Base-by-base conservation (phyloP, 495 filamentous ascomycete species). In the Podospora fimiseda region DNA sequence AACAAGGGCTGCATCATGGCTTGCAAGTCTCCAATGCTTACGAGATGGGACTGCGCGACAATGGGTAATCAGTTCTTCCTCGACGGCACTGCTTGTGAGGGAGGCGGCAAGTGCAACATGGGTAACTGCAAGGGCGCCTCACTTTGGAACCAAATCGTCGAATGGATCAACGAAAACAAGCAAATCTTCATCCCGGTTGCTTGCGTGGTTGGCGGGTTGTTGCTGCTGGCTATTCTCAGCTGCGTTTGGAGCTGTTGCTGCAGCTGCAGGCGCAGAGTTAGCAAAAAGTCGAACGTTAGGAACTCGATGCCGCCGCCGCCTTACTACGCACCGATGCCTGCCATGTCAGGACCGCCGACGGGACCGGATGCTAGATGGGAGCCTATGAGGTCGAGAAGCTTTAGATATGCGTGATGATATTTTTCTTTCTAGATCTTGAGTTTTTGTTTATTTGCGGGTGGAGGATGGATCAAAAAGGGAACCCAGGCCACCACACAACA, bases 21-120 rank as follows among this genome's bases (percentile, higher is more conserved):
- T 27, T 97, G 92, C 70, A 78, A 80, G 8, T 86, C 86, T 4
- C 81, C 86, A n/a, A 65, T 80, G 44, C 80, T 91, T 50, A 81
- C 81, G 1, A 59, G 69, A 9, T 76, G 76, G 61, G 76, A 74
- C 37, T 95, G 84, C 66, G 86, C 82, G 64, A 74, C 76, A 23
- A 85, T 93, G 74, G 27, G 27, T 6, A 81, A 88, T 60, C 90
- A 96, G 68, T 92, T 95, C 66, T 97, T 94, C 72, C 75, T 98
- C 37, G 94, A 98, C 63, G 93, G 93, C 11, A 97, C 93, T 7
- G 75, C 82, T 2, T 98, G 93, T 67, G 79, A 84, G 46, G 84
- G 88, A 19, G 88, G 89, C 50, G 93, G 93, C 5, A 72, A 74
- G 43, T 98, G 93, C 65, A 63, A 56, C 30, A 90, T 90, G 53